phyloP scores from a whole-genome alignment of 106 monocot species.

The Allium fistulosum region DNA sequence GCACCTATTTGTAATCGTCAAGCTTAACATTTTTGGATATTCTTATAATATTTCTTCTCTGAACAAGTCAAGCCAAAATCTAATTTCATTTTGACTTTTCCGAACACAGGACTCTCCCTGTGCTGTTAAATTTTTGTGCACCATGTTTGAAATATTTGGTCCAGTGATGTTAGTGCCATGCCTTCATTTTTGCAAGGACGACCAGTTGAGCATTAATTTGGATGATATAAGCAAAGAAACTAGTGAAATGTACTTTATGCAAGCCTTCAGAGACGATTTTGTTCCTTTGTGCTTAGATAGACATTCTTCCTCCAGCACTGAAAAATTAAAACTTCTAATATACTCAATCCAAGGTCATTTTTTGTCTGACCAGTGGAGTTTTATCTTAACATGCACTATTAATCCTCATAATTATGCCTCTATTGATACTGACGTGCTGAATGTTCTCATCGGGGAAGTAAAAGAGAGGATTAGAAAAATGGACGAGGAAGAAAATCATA shows the following conservation, averaged over 20 bases:
- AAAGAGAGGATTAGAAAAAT: slow-evolving; percentile 31
- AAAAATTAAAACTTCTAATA: slow-evolving; percentile 73
- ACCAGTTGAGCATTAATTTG: background rate
- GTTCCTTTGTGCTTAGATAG: slow-evolving; percentile 76
- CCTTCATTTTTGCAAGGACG: slow-evolving; percentile 11
- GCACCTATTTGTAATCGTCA: too few species aligned
- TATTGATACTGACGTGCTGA: slow-evolving; percentile 33
- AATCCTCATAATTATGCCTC: slow-evolving; percentile 9
- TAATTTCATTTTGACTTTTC: background rate
- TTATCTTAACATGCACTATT: slow-evolving; percentile 39
- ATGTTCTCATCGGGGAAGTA: slow-evolving; percentile 60
- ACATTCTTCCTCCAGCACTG: slow-evolving; percentile 32
- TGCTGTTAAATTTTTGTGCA: slow-evolving; percentile 50
- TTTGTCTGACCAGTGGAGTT: slow-evolving; percentile 68
- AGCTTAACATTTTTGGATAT: too few species aligned
- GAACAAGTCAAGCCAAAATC: background rate
- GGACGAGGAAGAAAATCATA: slow-evolving; percentile 10
- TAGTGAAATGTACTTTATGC: slow-evolving; percentile 28
- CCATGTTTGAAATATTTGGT: slow-evolving; percentile 58
- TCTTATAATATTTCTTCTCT: too few species aligned
- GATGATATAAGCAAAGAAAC: slow-evolving; percentile 18
- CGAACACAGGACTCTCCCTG: slow-evolving; percentile 59
- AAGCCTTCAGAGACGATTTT: slow-evolving; percentile 50
- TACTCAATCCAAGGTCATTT: slow-evolving; percentile 52
- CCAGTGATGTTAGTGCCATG: slow-evolving; percentile 45